Evolutionary conservation across 495 filamentous ascomycete genomes (phyloP).

Genomic region (Lepraria neglecta): DNA sequence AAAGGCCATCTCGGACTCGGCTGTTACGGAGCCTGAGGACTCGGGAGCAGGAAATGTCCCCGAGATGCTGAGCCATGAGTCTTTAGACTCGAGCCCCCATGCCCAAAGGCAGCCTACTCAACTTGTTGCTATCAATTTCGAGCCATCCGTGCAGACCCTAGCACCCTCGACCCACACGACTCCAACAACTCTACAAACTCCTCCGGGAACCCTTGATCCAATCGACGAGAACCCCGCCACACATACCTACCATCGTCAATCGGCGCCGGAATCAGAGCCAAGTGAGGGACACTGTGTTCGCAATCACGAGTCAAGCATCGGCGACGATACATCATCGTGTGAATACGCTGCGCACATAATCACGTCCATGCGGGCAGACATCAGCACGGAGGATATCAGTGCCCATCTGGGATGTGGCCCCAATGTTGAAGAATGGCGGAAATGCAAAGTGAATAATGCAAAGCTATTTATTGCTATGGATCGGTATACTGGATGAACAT

Average conservation of each 20-base stretch:
- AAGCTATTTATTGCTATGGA: slow-evolving; percentile 41
- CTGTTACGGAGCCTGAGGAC: too few species aligned
- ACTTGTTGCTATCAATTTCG: too few species aligned
- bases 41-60: too few species aligned
- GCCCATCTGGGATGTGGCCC: slow-evolving; percentile 38
- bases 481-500: slow-evolving; percentile 17
- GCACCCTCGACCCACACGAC: too few species aligned
- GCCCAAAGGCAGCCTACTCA: too few species aligned
- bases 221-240: too few species aligned
- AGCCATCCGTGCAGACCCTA: too few species aligned
- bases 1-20: background rate
- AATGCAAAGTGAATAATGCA: slow-evolving; percentile 40
- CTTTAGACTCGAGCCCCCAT: too few species aligned
- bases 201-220: too few species aligned
- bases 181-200: too few species aligned
- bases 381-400: slow-evolving; percentile 35
- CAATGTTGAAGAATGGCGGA: slow-evolving; percentile 19
- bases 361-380: slow-evolving; percentile 28
- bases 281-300: background rate
- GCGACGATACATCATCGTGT: slow-evolving; percentile 25
- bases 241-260: too few species aligned
- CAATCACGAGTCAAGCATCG: background rate
- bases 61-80: too few species aligned
- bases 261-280: background rate
- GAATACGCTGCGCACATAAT: slow-evolving; percentile 33